Base-by-base conservation (phyloP, 495 filamentous ascomycete species). In the Podospora comata region DNA sequence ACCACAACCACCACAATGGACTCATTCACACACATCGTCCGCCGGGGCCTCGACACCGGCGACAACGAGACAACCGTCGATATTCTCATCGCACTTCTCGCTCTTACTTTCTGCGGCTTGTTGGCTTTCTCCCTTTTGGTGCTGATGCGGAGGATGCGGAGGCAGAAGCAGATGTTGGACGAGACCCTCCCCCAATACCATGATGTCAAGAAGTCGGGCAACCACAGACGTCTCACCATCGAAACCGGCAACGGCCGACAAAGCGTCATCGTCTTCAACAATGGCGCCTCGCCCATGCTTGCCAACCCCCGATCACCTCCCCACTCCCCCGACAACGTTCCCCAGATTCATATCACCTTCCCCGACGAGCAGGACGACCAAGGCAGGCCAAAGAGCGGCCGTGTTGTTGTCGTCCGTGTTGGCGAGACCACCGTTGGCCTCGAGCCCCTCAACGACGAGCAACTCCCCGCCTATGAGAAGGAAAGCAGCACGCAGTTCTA, bases 281-380 rank as follows among this genome's bases (percentile, higher is more conserved):
- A 92, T 77, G 87, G 84, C 72, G 80, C 83, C 66, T 86, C 91
- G 77, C 84, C 86, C 64, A 86, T 96, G 71, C 87, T 95, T 68
- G 84, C 87, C 57, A 89, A 89, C 77, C 90, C 91, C 26, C 84
- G 85, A 59, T 88, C 86, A 56, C 91, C 92, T 18, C 92, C 93
- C 30, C 78, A 89, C 59, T 93, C 91, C 66, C 92, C 92, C n/a
- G 84, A 81, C 71, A 84, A 84, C 66, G 87, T 98, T 15, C 95
- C 95, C 13, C 92, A 97, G 79, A 99, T 99, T 74, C 92, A 94
- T 77, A 97, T 99, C 75, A 99, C 95, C 0, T 97, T 99, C 82
- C 95, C 95, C 16, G 95, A 99, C 71, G 94, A 98, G 84, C 87
- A 91, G 64, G 94, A 93, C 73, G 91, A 97, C 71, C 87, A 89